phyloP scores from a whole-genome alignment of 176 grass and related monocot genomes.

The Echinochloa phyllopogon region DNA sequence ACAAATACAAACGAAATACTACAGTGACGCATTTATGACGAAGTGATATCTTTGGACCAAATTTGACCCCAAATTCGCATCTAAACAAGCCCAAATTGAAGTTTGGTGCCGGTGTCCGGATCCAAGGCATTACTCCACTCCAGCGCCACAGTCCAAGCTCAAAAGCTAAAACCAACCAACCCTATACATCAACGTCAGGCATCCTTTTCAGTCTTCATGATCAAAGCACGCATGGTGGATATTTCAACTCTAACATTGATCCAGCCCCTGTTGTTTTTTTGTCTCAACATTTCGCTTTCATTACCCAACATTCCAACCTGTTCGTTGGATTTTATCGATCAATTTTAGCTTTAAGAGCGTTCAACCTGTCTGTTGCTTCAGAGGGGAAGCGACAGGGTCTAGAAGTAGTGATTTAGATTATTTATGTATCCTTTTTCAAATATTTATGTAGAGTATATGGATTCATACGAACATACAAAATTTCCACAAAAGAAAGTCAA shows the following conservation, averaged over 20 bases:
- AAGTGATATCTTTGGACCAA: too few species aligned
- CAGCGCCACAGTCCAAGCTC: neutral
- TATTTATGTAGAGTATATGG: neutral
- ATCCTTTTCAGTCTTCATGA: neutral
- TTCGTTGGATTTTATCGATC: neutral
- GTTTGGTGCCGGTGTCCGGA: neutral
- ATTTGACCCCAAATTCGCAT: too few species aligned
- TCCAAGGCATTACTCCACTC: neutral
- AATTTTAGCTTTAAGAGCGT: neutral
- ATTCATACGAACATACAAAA: too few species aligned
- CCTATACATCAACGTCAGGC: neutral
- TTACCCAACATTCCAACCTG: neutral
- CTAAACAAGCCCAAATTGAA: too few species aligned
- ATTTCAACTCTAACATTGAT: constrained; percentile 6
- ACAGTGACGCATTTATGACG: too few species aligned
- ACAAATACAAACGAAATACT: too few species aligned
- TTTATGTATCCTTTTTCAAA: neutral
- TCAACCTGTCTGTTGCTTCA: neutral
- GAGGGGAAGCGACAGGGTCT: neutral
- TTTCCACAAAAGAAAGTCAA: too few species aligned
- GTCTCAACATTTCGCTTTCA: constrained; percentile 3
- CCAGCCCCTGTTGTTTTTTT: neutral
- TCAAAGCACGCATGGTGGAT: neutral
- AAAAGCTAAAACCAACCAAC: neutral
- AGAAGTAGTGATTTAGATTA: neutral